Conservation (phyloP, 768 basidiomycete species). For the Omphalotus guepiniiformis region DNA sequence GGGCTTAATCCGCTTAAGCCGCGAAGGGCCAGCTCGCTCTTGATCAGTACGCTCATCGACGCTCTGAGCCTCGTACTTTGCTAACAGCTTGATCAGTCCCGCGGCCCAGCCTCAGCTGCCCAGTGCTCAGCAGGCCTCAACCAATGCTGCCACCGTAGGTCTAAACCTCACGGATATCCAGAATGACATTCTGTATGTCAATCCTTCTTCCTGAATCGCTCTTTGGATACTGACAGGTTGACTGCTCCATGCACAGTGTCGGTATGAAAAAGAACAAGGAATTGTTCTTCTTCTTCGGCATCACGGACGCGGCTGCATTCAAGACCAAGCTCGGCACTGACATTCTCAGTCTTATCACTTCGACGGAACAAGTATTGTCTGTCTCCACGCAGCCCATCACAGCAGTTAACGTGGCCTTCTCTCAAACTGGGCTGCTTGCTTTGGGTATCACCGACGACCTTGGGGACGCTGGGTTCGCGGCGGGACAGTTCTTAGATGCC, state of each 20-base stretch:
- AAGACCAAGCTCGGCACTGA: conserved; percentile 11
- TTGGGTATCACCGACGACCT: neutral
- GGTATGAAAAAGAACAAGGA: conserved; percentile 21
- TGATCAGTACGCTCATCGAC: neutral
- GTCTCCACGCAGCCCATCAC: neutral
- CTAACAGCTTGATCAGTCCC: neutral
- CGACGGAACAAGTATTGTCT: neutral
- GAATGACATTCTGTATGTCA: conserved; percentile 17
- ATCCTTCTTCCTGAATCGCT: neutral
- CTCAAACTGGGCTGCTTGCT: neutral
- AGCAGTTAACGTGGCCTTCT: conserved; percentile 4
- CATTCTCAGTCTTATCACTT: conserved; percentile 1
- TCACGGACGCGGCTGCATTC: conserved; percentile 15
- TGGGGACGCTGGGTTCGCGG: neutral
- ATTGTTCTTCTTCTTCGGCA: conserved; percentile 20
- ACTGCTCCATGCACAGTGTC: conserved; percentile 12
- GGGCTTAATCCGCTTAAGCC: neutral
- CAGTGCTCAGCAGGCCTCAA: neutral
- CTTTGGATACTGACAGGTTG: neutral
- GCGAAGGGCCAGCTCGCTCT: neutral
- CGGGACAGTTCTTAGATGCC: conserved; percentile 7
- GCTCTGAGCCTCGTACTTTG: neutral
- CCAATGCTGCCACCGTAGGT: conserved; percentile 3
- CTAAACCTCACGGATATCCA: conserved; percentile 18
- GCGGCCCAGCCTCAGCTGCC: neutral